A percentile compares a stretch with the other conserved stretches of the same genome.
phyloP scores from a whole-genome alignment of 2,329 filamentous ascomycete species.

The Monosporascus sp. region DNA sequence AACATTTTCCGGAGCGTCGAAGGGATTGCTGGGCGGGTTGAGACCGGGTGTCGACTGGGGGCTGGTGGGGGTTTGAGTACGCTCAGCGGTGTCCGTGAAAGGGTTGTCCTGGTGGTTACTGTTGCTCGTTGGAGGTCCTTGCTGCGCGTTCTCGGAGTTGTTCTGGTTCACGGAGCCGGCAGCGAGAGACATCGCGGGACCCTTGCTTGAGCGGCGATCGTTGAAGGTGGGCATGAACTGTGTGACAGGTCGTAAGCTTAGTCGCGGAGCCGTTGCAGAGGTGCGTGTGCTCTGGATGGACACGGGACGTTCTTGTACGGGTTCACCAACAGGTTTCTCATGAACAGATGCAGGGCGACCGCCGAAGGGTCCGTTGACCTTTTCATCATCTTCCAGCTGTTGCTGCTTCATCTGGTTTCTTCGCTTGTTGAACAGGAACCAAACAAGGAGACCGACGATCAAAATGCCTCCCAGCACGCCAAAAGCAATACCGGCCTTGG shows the following conservation, averaged over 20 bases:
- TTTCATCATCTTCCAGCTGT: constrained; percentile 57
- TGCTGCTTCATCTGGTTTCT: constrained; percentile 61
- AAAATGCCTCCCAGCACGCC: constrained; percentile 69
- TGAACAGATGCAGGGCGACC: constrained; percentile 28
- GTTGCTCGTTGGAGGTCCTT: constrained; percentile 27
- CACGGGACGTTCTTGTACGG: neutral
- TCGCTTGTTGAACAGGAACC: constrained; percentile 65
- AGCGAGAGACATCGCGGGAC: constrained; percentile 34
- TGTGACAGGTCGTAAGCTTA: constrained; percentile 80
- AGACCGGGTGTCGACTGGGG: constrained; percentile 24
- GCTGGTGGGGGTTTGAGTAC: constrained; percentile 35
- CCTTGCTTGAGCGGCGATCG: constrained; percentile 47
- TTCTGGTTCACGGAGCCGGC: constrained; percentile 21
- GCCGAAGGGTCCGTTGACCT: constrained; percentile 37
- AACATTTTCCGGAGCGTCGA: constrained; percentile 28
- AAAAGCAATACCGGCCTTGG: constrained; percentile 79
- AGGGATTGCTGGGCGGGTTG: constrained; percentile 30
- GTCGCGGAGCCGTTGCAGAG: constrained; percentile 61
- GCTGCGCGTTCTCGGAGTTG: constrained; percentile 11
- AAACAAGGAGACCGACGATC: constrained; percentile 60
- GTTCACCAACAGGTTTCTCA: constrained; percentile 15
- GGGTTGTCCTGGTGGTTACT: constrained; percentile 60
- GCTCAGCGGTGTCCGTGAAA: constrained; percentile 58
- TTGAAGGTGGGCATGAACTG: constrained; percentile 70
- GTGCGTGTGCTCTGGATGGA: constrained; percentile 36